Base-by-base conservation (phyloP, 768 basidiomycete species). In the Pisolithus sp. region DNA sequence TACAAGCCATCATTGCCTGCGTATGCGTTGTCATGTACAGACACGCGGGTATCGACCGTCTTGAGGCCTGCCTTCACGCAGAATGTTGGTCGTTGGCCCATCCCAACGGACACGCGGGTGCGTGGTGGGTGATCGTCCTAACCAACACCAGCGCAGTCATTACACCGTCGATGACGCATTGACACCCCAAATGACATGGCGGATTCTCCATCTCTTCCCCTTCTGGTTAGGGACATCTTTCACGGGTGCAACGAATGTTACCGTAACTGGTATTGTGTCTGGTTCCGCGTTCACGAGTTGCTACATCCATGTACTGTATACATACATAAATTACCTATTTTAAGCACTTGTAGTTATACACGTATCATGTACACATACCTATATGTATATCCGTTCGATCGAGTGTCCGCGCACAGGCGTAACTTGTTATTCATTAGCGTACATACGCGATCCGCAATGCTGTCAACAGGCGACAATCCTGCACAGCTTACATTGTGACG, bases 21-120 rank as follows among this genome's bases (percentile, higher is more conserved):
- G 2, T 67, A 67, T 49, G 65, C 65, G 8, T 56, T 67, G 21
- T 67, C 65, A 8, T 67, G 65, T 10, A 67, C 66, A 7, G 66
- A 67, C 55, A 58, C 65, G 18, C 57, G 59, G 58, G 66, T 68
- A n/a, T 68, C 67, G 49, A 67, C 66, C 2, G 67, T 67, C 4
- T 51, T 69, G 45, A 63, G 66, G 5, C 66, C 66, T 24, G 66
- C 66, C 30, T 67, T 67, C 59, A 62, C 67, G 46, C 52, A 58
- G 46, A 58, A 36, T 13, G 47, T 58, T 45, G 24, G 15, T 5
- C 43, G 26, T 45, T 45, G 43, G 26, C 26, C 24, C 43, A 18
- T 30, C 23, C 43, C 17, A 26, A 15, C 43, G n/a, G 50, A 51
- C 24, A n/a, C 51, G 55, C 17, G 46, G 26, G 17, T 58, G 60